These are phyloP conservation scores for Rhexocercosporidium sp. DNA, from an alignment of 2,329 filamentous ascomycete genomes.

Conservation along the genomic window DNA sequence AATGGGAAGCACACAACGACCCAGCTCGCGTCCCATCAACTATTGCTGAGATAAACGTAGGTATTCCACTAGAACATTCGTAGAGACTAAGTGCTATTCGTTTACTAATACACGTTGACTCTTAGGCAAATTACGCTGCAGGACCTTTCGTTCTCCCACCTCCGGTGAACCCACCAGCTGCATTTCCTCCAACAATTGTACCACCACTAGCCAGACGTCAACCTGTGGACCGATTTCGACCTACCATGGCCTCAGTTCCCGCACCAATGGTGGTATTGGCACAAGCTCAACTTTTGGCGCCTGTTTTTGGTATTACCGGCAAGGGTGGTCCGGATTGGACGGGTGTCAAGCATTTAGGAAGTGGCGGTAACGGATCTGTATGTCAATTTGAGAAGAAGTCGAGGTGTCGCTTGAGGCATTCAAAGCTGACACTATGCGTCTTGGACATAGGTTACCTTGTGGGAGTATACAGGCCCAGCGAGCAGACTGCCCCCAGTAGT, in stretches of 20 bases:
- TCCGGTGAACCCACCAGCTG: neutral
- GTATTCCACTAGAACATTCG: neutral
- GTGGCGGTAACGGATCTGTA: neutral
- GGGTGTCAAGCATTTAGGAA: neutral
- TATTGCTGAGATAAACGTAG: neutral
- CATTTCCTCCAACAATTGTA: neutral
- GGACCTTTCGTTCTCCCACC: neutral
- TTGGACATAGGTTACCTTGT: neutral
- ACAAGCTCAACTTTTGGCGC: neutral
- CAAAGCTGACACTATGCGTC: neutral
- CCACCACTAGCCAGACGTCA: neutral
- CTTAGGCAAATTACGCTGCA: neutral
- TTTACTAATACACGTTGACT: neutral
- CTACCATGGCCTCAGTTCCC: no score
- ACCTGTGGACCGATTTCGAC: no score
- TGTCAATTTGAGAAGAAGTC: neutral
- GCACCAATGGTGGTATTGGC: neutral
- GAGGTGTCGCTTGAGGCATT: neutral
- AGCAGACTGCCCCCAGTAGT: neutral
- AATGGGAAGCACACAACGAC: neutral
- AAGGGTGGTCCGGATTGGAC: neutral
- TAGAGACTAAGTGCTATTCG: neutral
- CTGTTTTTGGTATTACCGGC: neutral
- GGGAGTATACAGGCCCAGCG: neutral
- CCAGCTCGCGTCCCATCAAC: neutral